Percentiles rank a stretch among this genome's conserved stretches.
Conservation (phyloP, 495 filamentous ascomycete genomes). For the Tuber umbilicatum region DNA sequence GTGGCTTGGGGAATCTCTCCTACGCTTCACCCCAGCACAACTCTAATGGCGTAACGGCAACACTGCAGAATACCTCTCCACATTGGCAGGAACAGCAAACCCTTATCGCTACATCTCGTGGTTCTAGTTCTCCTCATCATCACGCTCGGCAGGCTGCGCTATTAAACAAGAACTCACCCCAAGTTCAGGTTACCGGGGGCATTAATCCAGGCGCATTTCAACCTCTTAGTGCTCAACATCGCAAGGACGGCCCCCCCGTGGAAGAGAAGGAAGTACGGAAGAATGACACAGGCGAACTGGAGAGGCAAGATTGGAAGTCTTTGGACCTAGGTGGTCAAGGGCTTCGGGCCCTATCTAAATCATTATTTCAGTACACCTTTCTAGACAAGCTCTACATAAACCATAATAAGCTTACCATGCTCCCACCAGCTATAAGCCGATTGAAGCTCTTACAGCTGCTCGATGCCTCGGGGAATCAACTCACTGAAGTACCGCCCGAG, state of each 20-base stretch:
- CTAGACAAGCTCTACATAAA: slow-evolving; percentile 84
- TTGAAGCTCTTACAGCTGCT: slow-evolving; percentile 71
- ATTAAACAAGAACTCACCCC: slow-evolving; percentile 47
- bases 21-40: slow-evolving; percentile 59
- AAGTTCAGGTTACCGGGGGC: slow-evolving; percentile 55
- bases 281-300: slow-evolving; percentile 54
- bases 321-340: slow-evolving; percentile 93
- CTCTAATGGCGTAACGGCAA: slow-evolving; percentile 68
- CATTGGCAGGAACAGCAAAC: slow-evolving; percentile 86
- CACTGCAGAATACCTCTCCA: slow-evolving; percentile 47
- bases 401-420: slow-evolving; percentile 71
- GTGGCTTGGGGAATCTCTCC: slow-evolving; percentile 54
- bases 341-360: slow-evolving; percentile 66
- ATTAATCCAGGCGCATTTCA: slow-evolving; percentile 46
- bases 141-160: slow-evolving; percentile 55
- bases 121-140: slow-evolving; percentile 58
- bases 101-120: slow-evolving; percentile 64
- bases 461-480: slow-evolving; percentile 80
- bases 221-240: slow-evolving; percentile 35
- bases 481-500: slow-evolving; percentile 78
- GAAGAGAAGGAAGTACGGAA: slow-evolving; percentile 59
- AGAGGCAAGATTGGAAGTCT: slow-evolving; percentile 79
- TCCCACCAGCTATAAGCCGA: slow-evolving; percentile 72
- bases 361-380: slow-evolving; percentile 78
- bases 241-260: slow-evolving; percentile 43